Base-by-base conservation (phyloP, 805 yeast species). In the Myxozyma nipponensis region DNA sequence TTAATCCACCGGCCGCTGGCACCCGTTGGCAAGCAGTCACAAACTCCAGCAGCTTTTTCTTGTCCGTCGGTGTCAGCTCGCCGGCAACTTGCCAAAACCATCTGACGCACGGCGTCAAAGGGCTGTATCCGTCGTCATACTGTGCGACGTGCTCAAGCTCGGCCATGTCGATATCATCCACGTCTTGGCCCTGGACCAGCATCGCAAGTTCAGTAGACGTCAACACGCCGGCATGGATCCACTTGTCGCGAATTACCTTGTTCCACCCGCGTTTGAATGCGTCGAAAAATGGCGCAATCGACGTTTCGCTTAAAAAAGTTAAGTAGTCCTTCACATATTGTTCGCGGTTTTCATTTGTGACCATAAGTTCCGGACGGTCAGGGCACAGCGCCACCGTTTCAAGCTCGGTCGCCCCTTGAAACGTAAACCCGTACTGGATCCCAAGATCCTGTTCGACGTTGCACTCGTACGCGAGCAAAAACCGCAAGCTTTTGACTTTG, bases 21-120 rank as follows among this genome's bases (percentile, higher is more conserved):
- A 78, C 76, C 39, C 78, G 63, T 17, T 72, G 65, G 1, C 74
- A 77, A 1, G 78, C 75, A 0, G 80, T 77, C 26, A 76, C 77
- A 62, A 76, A 77, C 58, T 75, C 74, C 22, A 77, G 62, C 46
- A 77, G 61, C 42, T 68, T 68, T 48, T 66, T 67, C 44, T 69
- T 60, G 43, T 74, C 74, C 15, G 65, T 65, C 3, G 67, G 58
- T 2, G 66, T 49, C 68, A 75, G 69, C 43, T 69, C 73, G 17
- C 59, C 63, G 3, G 77, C 71, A 2, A 74, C 71, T 51, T 72
- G 69, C 80, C 81, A 77, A 57, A 77, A 76, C 42, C 63, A 60
- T 17, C 41, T 36, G 5, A 77, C 60, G 1, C 75, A 73, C 3
- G 59, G 43, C 44, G 74, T 77, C 30, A 65, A 64, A n/a, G 66